Evolutionary conservation across 192 early-diverging fungal species (phyloP), one percentile per base, ranked within the genome.

Genomic region (Entomortierella lignicola): DNA sequence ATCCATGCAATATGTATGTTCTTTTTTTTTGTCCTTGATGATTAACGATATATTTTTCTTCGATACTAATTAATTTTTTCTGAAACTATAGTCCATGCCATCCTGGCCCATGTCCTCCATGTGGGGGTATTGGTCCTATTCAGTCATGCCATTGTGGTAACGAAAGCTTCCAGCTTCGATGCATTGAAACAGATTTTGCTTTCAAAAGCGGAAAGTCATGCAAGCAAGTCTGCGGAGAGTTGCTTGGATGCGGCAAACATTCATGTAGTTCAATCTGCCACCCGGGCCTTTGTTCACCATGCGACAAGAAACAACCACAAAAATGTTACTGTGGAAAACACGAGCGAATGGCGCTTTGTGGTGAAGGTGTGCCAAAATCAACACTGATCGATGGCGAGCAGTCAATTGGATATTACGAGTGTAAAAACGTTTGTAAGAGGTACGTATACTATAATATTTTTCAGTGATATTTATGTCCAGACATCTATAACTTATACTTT

Each of bases 61-160:
- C 10, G 12, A 23, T 29, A 23, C 27, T 23, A 27, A 17, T 27
- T 55, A 8, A 25, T 57, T 37, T 57, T 11, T 37, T 37, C 20
- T 43, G 25, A 25, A 23, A 18, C 27, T 10, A 25, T 52, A 63
- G 61, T 8, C 91, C 88, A 27, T 97, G 97, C 69, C 97, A 97
- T 84, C 96, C 97, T 20, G 96, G 97, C 7, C 97, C 97, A 5
- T 98, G 96, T 62, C 92, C 94, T 55, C 95, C 95, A 3, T 99
- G 97, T 81, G 89, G 93, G 21, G 85, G 90, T 10, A 86, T 93
- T 81, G 92, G 92, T 2, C 92, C 94, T 3, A 77, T 87, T 25
- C 88, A 89, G 55, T 80, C 81, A 23, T 99, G 97, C 86, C 92
- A 87, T 75, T 99, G 97, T 84, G 95, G 95, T 10, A 91, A 90